phyloP scores from a whole-genome alignment of 2,329 filamentous ascomycete species.

The Diaporthe sp. region DNA sequence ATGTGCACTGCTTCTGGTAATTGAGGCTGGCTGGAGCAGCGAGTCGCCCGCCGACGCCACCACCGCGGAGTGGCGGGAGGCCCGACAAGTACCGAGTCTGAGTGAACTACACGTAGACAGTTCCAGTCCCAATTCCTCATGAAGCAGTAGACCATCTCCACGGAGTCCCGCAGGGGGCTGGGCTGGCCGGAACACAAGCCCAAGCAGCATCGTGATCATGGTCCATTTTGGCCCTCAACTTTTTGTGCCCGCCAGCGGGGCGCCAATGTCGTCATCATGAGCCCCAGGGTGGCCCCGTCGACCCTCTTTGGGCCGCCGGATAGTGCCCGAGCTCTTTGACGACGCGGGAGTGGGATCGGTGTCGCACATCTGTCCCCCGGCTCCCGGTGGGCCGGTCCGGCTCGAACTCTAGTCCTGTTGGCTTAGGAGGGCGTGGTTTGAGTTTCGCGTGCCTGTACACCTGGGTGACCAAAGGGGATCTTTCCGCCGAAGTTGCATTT shows the following conservation, averaged over 20 bases:
- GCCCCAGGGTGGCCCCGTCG: conserved; percentile 1
- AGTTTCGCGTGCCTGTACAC: not conserved
- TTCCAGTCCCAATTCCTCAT: not conserved
- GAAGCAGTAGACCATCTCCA: not conserved
- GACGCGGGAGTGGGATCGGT: conserved; percentile 16
- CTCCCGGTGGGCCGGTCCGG: conserved; percentile 26
- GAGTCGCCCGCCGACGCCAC: not conserved
- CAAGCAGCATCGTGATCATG: conserved; percentile 10
- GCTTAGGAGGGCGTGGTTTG: not conserved
- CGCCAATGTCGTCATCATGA: conserved; percentile 36
- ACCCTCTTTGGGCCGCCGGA: conserved; percentile 11
- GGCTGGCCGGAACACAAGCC: not conserved
- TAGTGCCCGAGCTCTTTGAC: conserved; percentile 20
- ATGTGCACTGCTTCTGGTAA: not conserved
- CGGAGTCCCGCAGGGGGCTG: not conserved
- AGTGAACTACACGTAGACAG: not conserved
- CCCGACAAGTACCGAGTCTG: not conserved
- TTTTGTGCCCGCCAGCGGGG: conserved; percentile 1
- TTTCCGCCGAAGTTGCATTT: conserved; percentile 4
- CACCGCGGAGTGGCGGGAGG: not conserved
- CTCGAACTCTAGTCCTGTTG: not conserved
- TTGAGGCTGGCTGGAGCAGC: not conserved
- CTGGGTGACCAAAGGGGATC: not conserved
- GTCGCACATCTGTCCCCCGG: conserved; percentile 7
- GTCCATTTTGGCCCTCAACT: conserved; percentile 7